Base-by-base conservation (phyloP, 202 grass and related monocot species). In the Schoenoplectus triqueter region DNA sequence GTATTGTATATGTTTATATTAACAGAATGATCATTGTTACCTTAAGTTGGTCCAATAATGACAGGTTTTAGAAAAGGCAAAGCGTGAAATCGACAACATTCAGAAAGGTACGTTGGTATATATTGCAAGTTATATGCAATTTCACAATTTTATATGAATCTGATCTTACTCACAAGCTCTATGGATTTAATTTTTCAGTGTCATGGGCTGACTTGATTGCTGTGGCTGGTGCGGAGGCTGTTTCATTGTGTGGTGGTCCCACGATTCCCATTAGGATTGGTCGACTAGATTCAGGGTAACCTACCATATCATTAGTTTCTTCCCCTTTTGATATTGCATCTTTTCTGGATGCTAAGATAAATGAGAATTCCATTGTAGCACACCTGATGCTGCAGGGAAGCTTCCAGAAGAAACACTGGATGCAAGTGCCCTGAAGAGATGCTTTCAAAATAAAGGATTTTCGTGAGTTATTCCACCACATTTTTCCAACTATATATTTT, bases 201-300 rank as follows among this genome's bases (percentile, higher is more conserved):
- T 98, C 95, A 67, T 98, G 95, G 95, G 91, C 95, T 2, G 95
- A 98, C 82, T 87, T 98, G 78, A 98, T 98, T 88, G 91, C 88
- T 14, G 93, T 98, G 47, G 93, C 91, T 88, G 95, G 95, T 89
- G 87, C 91, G 22, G 90, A 95, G 84, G 93, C 93, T 84, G 88
- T 98, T 91, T 84, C 90, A 5, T 68, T 95, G 14, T 95, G 95
- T 87, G 95, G 90, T 82, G 95, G 93, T 18, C 93, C 95, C 50
- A 76, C 84, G 55, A 98, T 98, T 93, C 81, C 89, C 73, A 80
- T 98, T 69, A 88, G 52, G 80, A 50, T 98, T 78, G 95, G 95
- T 63, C 91, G 93, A 87, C 74, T 95, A 80, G 93, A 98, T 95
- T 90, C 90, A 84, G 95, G 91, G 96, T 95, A 76, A 80, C 81